Evolutionary conservation across 2,329 filamentous ascomycete species (phyloP).

Genomic region (Arthrobotrys megalospora): DNA sequence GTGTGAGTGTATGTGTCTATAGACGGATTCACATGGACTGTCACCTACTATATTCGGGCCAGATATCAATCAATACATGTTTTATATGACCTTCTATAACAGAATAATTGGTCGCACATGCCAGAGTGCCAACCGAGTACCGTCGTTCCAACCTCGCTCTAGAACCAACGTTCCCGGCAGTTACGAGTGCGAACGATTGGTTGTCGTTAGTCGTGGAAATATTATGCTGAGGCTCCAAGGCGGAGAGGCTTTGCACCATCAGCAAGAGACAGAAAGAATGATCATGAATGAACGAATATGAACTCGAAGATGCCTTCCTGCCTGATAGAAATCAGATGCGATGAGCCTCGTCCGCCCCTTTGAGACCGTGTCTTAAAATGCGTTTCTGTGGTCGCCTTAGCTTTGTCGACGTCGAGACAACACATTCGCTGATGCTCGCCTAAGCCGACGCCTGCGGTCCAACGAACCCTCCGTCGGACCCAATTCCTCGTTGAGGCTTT

Average conservation of each 20-base stretch:
- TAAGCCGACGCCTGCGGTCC: conserved; percentile 12
- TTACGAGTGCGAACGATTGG: conserved; percentile 16
- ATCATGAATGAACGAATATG: not conserved
- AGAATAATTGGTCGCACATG: conserved; percentile 24
- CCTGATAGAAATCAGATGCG: not conserved
- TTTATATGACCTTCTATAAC: conserved; percentile 6
- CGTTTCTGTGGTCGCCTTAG: not conserved
- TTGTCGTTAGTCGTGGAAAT: not conserved
- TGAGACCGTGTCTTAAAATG: conserved; percentile 15
- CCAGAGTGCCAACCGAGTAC: not conserved
- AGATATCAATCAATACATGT: not conserved
- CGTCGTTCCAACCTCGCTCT: not conserved
- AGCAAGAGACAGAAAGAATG: conserved; percentile 22
- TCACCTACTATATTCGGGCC: conserved; percentile 14
- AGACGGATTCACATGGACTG: conserved; percentile 9
- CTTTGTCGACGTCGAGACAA: conserved; percentile 28
- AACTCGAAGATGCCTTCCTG: conserved; percentile 5
- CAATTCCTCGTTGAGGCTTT: conserved; percentile 6
- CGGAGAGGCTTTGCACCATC: conserved; percentile 23
- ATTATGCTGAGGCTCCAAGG: conserved; percentile 22
- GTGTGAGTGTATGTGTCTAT: not conserved
- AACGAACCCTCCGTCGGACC: conserved; percentile 36
- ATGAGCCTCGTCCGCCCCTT: conserved; percentile 22
- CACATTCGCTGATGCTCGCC: conserved; percentile 28
- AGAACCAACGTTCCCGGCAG: conserved; percentile 14